Base-by-base conservation (phyloP, 2,329 filamentous ascomycete genomes). In the Cercospora berteroae region DNA sequence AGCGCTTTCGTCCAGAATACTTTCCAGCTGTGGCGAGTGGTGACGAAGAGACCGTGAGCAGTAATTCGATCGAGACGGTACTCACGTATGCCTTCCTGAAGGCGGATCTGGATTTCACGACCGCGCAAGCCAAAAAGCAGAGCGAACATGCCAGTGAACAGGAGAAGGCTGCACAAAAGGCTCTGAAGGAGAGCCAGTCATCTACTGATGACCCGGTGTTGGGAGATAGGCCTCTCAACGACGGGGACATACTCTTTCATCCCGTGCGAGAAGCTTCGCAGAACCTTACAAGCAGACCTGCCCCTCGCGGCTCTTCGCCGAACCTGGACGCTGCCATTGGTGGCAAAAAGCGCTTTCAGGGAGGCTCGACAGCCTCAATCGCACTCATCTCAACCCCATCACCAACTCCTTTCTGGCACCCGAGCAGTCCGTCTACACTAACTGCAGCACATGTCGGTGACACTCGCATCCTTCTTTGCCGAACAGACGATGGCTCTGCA, bases 321-420 rank as follows among this genome's bases (percentile, higher is more conserved):
- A 72, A 78, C 52, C 13, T 88, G 83, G 1, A 84, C 82, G 36
- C 85, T 85, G 74, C 83, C 31, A 94, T 96, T 69, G 92, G 93
- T 29, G 92, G 92, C 8, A 69, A 67, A 27, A 88, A 85, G 29
- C 90, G 93, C 67, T 98, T 98, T 83, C 92, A 94, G 76, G 95
- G 95, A 68, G 95, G 95, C 66, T 97, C 93, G 63, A 99, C 95
- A 1, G 94, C 92, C 50, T 96, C 93, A 18, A 83, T 97, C 18
- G 94, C 90, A 1, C 85, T 99, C 76, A 93, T 99, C 65, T 96
- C 93, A 0, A 98, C 95, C 0, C 93, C 94, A 0, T 96, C 93
- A 0, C 90, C 94, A 0, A 90, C 90, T 0, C 95, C 95, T 0
- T 99, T 96, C 80, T 99, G 95, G 95, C 92, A 98, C 75, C 95